Evolutionary conservation across 176 grass and related monocot species (phyloP), one percentile per base, ranked within the genome.

Genomic region (Poa pratensis): DNA sequence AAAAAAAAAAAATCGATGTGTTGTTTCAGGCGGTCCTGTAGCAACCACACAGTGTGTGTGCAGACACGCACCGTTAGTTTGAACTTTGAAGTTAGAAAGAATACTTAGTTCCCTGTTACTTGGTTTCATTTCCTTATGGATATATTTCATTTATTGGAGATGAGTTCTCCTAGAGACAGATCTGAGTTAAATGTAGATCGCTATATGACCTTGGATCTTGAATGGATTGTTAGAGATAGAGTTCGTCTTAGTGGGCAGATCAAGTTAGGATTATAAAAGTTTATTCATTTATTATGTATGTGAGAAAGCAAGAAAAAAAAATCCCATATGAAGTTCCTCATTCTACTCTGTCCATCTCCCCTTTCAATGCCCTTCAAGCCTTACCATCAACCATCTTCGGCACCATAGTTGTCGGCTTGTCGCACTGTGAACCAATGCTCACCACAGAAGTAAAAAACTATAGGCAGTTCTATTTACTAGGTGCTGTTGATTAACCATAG

Each of bases 401-500:
- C 8, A 75, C 72, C 7, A 18, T 75, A 15, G 26, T 68, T 45
- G 9, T 59, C 34, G 45, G 1, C 45, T 48, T 48, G 45, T 49
- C 46, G 3, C 46, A 49, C 6, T 51, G 72, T 75, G 24, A 75
- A 74, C 71, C 71, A 74, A 28, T 49, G 46, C 27, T 75, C 72
- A 75, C n/a, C 28, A 75, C 46, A 52, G 24, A 63, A 18, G 7
- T 24, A 5, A 62, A 49, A 59, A 37, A 22, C 2, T 53, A 5
- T 17, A 69, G 42, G 0, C 19, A 14, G 52, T 54, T 85, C 15
- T 50, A 90, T 70, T 70, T 15, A 5, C 35, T 58, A 60, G 30
- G 76, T 66, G 34, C 26, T 74, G 51, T 51, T 73, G 51, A 73
- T 80, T 59, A 90, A 71, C 57, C 24, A 17, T 61, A 73, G 24